These are phyloP conservation scores for Amphirosellinia nigrospora DNA, from an alignment of 495 filamentous ascomycete species.

Conservation along the genomic window DNA sequence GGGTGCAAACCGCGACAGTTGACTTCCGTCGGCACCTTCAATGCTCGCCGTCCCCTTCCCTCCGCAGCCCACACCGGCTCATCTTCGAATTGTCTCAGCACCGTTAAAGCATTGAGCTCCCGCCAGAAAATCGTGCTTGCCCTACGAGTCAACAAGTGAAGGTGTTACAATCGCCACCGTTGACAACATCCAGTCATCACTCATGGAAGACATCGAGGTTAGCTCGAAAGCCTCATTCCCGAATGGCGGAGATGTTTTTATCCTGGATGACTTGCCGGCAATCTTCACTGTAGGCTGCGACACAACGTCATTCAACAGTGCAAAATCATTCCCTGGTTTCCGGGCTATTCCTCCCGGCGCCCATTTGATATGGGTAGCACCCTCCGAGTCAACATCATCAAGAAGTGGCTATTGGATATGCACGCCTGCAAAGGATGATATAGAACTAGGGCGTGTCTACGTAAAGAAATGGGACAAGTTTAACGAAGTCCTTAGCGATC, in stretches of 20 bases:
- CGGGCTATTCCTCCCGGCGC: conserved; percentile 62
- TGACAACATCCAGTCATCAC: neutral
- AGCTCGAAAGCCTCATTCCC: conserved; percentile 24
- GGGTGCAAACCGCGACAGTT: conserved; percentile 11
- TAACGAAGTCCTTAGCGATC: conserved; percentile 52
- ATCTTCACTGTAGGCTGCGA: conserved; percentile 56
- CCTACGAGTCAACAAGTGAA: conserved; percentile 40
- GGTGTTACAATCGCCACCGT: neutral
- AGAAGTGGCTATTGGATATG: conserved; percentile 67
- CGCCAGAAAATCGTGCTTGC: neutral
- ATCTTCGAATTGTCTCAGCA: neutral
- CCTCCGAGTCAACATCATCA: conserved; percentile 49
- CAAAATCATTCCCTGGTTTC: conserved; percentile 58
- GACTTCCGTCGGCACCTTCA: conserved; percentile 10
- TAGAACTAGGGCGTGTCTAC: conserved; percentile 46
- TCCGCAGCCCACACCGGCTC: neutral
- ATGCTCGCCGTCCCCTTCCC: neutral
- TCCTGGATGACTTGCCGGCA: conserved; percentile 47
- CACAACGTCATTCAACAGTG: conserved; percentile 45
- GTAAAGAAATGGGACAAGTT: conserved; percentile 67
- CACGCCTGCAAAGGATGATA: conserved; percentile 36
- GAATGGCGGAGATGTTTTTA: conserved; percentile 50
- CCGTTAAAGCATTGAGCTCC: neutral
- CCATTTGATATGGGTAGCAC: conserved; percentile 65
- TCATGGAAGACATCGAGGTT: conserved; percentile 30